These are phyloP conservation scores for Penicillium atrosanguineum DNA, from an alignment of 495 filamentous ascomycete species.

Conservation along the genomic window DNA sequence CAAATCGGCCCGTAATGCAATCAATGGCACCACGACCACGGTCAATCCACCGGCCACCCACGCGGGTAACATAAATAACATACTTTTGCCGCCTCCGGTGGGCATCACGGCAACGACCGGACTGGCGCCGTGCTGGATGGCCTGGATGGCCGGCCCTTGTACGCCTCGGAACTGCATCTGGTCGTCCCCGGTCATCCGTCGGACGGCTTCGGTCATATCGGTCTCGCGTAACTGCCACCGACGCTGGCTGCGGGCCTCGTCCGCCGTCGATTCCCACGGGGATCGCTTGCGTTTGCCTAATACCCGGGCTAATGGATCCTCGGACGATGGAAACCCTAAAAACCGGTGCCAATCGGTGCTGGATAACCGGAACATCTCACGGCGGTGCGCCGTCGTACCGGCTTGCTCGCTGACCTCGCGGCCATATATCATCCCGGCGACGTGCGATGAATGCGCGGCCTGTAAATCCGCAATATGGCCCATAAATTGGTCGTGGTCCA, in stretches of 20 bases:
- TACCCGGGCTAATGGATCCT: too few relatives aligned
- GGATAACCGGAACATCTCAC: slow-evolving; percentile 7
- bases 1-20: slow-evolving; percentile 16
- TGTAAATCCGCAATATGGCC: slow-evolving; percentile 12
- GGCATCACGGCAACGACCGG: too few relatives aligned
- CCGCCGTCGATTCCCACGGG: too few relatives aligned
- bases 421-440: slow-evolving; percentile 18
- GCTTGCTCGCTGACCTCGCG: slow-evolving; percentile 14
- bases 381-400: slow-evolving; percentile 2
- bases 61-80: slow-evolving; percentile 3
- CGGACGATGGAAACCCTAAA: slow-evolving; percentile 3
- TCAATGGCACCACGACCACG: slow-evolving; percentile 6
- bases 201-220: slow-evolving; percentile 12
- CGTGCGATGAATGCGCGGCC: slow-evolving; percentile 9
- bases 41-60: slow-evolving; percentile 12
- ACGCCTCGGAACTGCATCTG: too few relatives aligned
- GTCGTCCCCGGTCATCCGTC: not conserved
- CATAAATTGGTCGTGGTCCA: not conserved
- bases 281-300: too few relatives aligned
- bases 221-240: not conserved
- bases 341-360: slow-evolving; percentile 7
- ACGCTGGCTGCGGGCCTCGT: too few relatives aligned
- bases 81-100: too few relatives aligned
- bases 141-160: too few relatives aligned
- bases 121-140: too few relatives aligned